A percentile compares a stretch with the other conserved stretches of the same genome.
phyloP scores from a whole-genome alignment of 108 stramenopile species.

The Conticribra weissflogii region DNA sequence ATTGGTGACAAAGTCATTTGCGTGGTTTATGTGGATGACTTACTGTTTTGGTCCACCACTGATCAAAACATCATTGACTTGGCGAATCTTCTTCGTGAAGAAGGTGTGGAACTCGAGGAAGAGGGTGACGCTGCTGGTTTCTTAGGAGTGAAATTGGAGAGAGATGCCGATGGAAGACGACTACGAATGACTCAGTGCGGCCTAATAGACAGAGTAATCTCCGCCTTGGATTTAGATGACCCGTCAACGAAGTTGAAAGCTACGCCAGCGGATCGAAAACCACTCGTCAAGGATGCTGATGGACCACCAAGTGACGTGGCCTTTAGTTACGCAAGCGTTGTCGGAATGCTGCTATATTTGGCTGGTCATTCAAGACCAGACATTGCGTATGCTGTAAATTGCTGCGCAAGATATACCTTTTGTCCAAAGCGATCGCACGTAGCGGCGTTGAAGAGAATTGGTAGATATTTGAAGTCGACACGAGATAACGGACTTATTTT shows the following conservation, averaged over 20 bases:
- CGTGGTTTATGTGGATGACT: constrained; percentile 5
- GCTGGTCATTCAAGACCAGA: constrained; percentile 40
- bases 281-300: constrained; percentile 22
- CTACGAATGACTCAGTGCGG: constrained; percentile 47
- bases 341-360: constrained; percentile 59
- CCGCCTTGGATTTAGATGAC: background rate
- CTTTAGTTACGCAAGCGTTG: constrained; percentile 19
- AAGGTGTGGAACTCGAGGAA: background rate
- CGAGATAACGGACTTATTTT: constrained; percentile 30
- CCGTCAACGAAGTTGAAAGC: background rate
- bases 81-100: constrained; percentile 1
- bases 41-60: constrained; percentile 9
- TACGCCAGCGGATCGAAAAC: background rate
- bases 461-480: background rate
- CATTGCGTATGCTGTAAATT: constrained; percentile 39
- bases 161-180: constrained; percentile 4
- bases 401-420: constrained; percentile 25
- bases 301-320: constrained; percentile 9
- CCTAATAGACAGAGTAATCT: constrained; percentile 10
- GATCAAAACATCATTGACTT: background rate
- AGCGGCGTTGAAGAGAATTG: background rate
- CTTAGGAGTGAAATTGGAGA: constrained; percentile 47
- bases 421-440: background rate
- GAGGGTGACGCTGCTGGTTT: constrained; percentile 17
- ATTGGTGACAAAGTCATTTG: constrained; percentile 1